A percentile compares a stretch with the other conserved stretches of the same genome.
Conservation (phyloP, 2,329 filamentous ascomycete species). For the Ophiostoma pallidulum region DNA sequence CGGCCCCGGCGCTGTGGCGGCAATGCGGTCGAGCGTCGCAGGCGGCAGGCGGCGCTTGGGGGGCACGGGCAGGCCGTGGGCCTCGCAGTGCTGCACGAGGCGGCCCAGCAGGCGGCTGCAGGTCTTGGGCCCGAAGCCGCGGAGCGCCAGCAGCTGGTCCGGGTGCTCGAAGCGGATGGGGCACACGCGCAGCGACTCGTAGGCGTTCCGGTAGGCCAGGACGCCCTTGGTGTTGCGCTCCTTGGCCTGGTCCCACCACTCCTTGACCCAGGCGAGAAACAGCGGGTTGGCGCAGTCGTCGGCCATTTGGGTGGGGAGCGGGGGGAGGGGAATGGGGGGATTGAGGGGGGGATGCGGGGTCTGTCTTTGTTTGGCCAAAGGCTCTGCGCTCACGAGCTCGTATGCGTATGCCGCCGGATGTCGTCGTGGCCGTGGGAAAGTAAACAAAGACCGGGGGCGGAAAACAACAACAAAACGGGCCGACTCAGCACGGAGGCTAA, state of each 20-base stretch:
- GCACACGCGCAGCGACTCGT: slow-evolving; percentile 66
- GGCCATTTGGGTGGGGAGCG: slow-evolving; percentile 2
- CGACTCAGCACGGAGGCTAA: too few species aligned
- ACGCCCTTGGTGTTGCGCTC: slow-evolving; percentile 62
- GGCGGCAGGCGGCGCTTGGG: slow-evolving; percentile 27
- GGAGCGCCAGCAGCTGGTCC: slow-evolving; percentile 61
- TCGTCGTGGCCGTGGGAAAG: too few species aligned
- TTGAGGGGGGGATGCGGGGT: too few species aligned
- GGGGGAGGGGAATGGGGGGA: too few species aligned
- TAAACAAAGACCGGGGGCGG: too few species aligned
- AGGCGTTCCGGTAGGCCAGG: slow-evolving; percentile 65
- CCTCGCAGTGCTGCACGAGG: slow-evolving; percentile 50
- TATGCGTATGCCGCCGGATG: too few species aligned
- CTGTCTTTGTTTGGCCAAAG: too few species aligned
- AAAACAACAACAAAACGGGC: too few species aligned
- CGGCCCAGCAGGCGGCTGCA: slow-evolving; percentile 58
- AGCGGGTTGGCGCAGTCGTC: slow-evolving; percentile 57
- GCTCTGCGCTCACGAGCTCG: too few species aligned
- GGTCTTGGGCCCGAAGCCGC: slow-evolving; percentile 63
- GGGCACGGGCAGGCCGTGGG: slow-evolving; percentile 61
- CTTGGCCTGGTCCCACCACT: slow-evolving; percentile 63
- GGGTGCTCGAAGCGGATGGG: slow-evolving; percentile 64
- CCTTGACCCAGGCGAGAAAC: slow-evolving; percentile 63
- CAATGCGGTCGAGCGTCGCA: slow-evolving; percentile 19
- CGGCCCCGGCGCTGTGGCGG: slow-evolving; percentile 14